phyloP scores from a whole-genome alignment of 139 green algal species.

The Monoraphidium neglectum region DNA sequence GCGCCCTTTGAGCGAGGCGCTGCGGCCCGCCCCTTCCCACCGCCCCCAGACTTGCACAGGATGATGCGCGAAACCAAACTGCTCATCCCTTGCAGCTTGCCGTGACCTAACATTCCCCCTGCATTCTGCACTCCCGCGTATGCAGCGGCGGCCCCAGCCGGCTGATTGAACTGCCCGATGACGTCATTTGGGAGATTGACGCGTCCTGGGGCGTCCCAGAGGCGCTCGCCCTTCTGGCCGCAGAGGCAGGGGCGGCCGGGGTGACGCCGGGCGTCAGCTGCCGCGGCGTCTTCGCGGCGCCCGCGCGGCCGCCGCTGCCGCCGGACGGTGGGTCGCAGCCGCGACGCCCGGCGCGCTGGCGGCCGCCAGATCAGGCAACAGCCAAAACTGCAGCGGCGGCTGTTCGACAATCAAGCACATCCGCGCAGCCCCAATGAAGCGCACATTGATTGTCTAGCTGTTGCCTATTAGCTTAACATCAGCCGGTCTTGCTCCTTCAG shows the following conservation, averaged over 20 bases:
- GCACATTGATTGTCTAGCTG: no score
- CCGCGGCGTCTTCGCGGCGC: conserved; percentile 56
- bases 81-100: neutral
- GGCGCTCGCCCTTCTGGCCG: conserved; percentile 50
- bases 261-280: conserved; percentile 72
- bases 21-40: no score
- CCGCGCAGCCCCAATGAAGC: no score
- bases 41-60: no score
- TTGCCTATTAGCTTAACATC: no score
- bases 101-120: neutral
- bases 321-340: neutral
- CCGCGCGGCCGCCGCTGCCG: neutral
- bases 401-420: no score
- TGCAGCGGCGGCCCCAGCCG: conserved; percentile 58
- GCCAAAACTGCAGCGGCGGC: no score
- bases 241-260: conserved; percentile 32
- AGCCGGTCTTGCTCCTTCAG: no score
- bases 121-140: neutral
- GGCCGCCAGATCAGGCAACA: no score
- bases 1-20: no score
- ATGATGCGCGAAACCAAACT: no score
- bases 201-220: conserved; percentile 23
- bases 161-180: conserved; percentile 48
- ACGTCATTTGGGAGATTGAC: conserved; percentile 80
- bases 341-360: no score